phyloP scores from a whole-genome alignment of 2,329 filamentous ascomycete genomes.

The Fusarium gaditjirri region DNA sequence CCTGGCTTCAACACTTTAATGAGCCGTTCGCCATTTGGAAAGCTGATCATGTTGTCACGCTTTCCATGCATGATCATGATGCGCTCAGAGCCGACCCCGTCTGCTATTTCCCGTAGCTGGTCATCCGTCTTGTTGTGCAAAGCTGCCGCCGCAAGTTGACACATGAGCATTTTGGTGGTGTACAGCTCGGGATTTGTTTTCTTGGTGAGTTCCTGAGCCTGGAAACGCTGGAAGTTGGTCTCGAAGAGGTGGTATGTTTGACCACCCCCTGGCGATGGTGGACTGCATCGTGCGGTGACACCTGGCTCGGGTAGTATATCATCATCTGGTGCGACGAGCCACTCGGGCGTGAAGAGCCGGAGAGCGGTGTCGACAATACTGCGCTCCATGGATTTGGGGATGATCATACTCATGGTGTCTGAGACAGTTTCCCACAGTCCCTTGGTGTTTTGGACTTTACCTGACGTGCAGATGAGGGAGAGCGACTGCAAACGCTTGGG shows the following conservation, averaged over 20 bases:
- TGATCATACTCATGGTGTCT: slow-evolving; percentile 64
- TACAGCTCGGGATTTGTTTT: slow-evolving; percentile 69
- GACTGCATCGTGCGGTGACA: slow-evolving; percentile 54
- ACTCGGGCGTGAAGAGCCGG: slow-evolving; percentile 73
- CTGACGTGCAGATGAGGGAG: slow-evolving; percentile 70
- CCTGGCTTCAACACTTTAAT: slow-evolving; percentile 72
- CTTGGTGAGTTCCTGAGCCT: slow-evolving; percentile 82
- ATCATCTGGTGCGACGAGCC: slow-evolving; percentile 71
- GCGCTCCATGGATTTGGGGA: slow-evolving; percentile 77
- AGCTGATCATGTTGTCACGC: slow-evolving; percentile 79
- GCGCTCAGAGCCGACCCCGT: slow-evolving; percentile 75
- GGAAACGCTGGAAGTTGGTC: slow-evolving; percentile 84
- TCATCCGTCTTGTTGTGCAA: slow-evolving; percentile 81
- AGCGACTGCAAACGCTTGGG: slow-evolving; percentile 66
- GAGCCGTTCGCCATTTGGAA: slow-evolving; percentile 75
- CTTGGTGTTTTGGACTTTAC: slow-evolving; percentile 68
- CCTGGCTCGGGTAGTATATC: slow-evolving; percentile 59
- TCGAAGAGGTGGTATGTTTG: slow-evolving; percentile 67
- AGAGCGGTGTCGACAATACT: slow-evolving; percentile 72
- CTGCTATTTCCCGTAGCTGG: slow-evolving; percentile 62
- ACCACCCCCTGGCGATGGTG: slow-evolving; percentile 43
- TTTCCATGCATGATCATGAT: slow-evolving; percentile 84
- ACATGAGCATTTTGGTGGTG: slow-evolving; percentile 73
- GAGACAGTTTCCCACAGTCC: slow-evolving; percentile 73
- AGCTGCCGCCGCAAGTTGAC: slow-evolving; percentile 81